Base-by-base conservation (phyloP, 2,329 filamentous ascomycete species). In the Trichophyton verrucosum region DNA sequence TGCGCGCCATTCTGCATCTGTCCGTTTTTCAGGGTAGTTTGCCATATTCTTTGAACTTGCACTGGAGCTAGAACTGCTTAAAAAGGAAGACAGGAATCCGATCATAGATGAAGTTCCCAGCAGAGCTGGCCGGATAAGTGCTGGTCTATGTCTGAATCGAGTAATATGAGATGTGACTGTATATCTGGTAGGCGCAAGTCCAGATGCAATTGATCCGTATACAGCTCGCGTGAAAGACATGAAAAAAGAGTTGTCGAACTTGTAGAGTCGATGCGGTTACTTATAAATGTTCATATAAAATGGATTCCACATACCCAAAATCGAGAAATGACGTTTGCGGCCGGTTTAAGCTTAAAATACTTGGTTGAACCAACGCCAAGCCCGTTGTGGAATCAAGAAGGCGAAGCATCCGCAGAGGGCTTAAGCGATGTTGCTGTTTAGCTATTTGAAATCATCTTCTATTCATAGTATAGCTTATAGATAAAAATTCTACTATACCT, bases 1-100 rank as follows among this genome's bases (percentile, higher is more conserved):
- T 7, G 92, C 88, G 66, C 85, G 87, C 94, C 94, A 99, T 77
- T 97, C 91, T 61, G 89, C 83, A 22, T 91, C 82, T 44, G 79
- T 82, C 74, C 91, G 89, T 73, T 94, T 77, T 59, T 94, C 83
- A n/a, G 94, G 63, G 38, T 64, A 63, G 11, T 61, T 62, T n/a
- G 57, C 24, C 61, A 64, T 65, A 15, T 61, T 62, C n/a, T 57
- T 27, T 9, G 62, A 15, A 17, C 72, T 64, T 65, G 13, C 2
- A 11, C 74, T 71, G 65, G 80, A 85, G 4, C 17, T 24, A 60
- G 85, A 82, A 61, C 81, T 80, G 69, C 81, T 80, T 69, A 96
- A 95, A 1, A 96, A 77, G 61, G 86, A 84, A 66, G 88, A 80
- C 42, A 96, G 69, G 66, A 96, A 89, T 1, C 91, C 87, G 68